Conservation (phyloP, 495 filamentous ascomycete genomes). For the Penicillium ochrochloron region DNA sequence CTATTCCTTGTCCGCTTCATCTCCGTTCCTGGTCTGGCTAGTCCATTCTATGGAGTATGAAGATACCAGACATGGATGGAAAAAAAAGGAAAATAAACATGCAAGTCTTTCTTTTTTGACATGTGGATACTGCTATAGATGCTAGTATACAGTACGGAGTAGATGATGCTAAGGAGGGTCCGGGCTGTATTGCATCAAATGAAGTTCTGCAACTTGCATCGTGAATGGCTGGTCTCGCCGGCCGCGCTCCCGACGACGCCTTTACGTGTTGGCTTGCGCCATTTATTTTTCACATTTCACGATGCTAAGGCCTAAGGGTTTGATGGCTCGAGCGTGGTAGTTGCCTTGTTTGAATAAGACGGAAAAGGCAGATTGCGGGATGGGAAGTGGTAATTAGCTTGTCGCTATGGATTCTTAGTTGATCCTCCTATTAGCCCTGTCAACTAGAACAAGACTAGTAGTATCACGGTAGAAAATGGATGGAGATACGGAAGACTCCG, state of each 20-base stretch:
- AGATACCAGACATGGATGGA: neutral
- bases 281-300: neutral
- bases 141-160: too few species aligned
- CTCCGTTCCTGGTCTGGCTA: conserved; percentile 10
- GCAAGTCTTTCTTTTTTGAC: too few species aligned
- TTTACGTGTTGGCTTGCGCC: neutral
- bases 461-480: too few species aligned
- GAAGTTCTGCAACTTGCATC: neutral
- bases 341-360: too few species aligned
- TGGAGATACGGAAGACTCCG: conserved; percentile 1
- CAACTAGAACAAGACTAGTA: too few species aligned
- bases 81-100: too few species aligned
- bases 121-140: too few species aligned
- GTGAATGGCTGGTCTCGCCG: neutral
- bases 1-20: neutral
- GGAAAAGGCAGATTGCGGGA: neutral
- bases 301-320: neutral
- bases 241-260: neutral
- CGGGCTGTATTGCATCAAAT: neutral
- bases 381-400: neutral
- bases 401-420: too few species aligned
- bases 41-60: neutral
- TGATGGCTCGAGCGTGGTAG: neutral
- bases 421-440: too few species aligned
- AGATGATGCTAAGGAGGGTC: too few species aligned